These are phyloP conservation scores for Baeospora myosura DNA, from an alignment of 1,284 basidiomycete species.

Conservation along the genomic window DNA sequence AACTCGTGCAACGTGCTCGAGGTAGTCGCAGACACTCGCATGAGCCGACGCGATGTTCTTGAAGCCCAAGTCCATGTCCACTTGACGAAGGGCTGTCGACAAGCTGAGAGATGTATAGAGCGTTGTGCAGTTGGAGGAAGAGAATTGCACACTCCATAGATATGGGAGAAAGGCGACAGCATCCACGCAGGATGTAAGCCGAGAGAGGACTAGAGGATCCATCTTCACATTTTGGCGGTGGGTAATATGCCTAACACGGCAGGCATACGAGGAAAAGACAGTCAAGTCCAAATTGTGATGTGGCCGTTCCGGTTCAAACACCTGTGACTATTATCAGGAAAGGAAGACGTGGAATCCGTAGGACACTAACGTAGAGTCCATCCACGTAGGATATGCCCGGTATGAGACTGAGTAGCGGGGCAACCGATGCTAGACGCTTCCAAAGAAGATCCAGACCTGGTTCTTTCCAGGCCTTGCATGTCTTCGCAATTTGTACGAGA, in stretches of 20 bases:
- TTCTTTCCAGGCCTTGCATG: conserved; percentile 48
- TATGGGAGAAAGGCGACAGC: conserved; percentile 22
- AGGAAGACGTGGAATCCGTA: neutral
- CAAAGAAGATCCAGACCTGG: conserved; percentile 51
- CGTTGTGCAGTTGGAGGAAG: conserved; percentile 25
- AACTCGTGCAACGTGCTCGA: conserved; percentile 23
- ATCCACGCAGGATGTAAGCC: conserved; percentile 13
- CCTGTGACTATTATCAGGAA: conserved; percentile 7
- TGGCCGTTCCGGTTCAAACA: conserved; percentile 13
- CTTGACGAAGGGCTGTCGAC: conserved; percentile 27
- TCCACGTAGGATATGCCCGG: conserved; percentile 22
- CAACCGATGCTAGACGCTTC: conserved; percentile 36
- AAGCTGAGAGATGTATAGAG: conserved; percentile 26
- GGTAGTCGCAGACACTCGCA: conserved; percentile 17
- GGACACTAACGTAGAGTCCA: conserved; percentile 24
- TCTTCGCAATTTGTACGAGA: conserved; percentile 28
- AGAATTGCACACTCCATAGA: conserved; percentile 33
- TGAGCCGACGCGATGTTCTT: conserved; percentile 12
- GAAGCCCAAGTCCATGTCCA: conserved; percentile 41
- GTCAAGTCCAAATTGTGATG: conserved; percentile 16
- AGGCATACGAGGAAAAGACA: conserved; percentile 35
- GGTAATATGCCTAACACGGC: conserved; percentile 38
- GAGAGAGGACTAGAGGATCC: conserved; percentile 18
- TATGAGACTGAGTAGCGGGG: conserved; percentile 40
- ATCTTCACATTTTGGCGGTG: conserved; percentile 26